These are phyloP conservation scores for Ceratobasidium sp. DNA, from an alignment of 1,284 basidiomycete species.

Conservation along the genomic window DNA sequence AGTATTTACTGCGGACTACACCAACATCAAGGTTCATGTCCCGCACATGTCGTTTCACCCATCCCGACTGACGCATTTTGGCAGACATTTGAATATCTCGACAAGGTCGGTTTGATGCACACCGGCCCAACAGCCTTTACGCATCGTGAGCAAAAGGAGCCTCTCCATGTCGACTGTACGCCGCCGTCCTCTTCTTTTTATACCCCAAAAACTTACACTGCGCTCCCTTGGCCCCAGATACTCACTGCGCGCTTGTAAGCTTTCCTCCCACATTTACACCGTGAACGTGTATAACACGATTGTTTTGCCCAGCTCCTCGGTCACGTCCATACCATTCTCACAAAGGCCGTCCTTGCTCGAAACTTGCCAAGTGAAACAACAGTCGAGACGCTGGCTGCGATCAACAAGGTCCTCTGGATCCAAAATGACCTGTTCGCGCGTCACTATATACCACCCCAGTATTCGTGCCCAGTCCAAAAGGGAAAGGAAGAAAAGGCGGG, in stretches of 20 bases:
- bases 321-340: conserved; percentile 35
- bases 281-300: not conserved
- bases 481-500: not conserved
- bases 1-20: conserved; percentile 47
- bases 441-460: conserved; percentile 44
- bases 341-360: conserved; percentile 38
- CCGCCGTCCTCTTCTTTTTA: not conserved
- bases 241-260: conserved; percentile 45
- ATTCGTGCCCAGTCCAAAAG: not conserved
- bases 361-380: conserved; percentile 43
- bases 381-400: conserved; percentile 20
- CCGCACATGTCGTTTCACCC: not conserved
- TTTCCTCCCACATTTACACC: not conserved
- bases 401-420: conserved; percentile 48
- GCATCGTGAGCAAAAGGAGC: conserved; percentile 49
- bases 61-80: not conserved
- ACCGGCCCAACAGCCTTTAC: conserved; percentile 48
- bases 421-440: conserved; percentile 48
- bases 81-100: conserved; percentile 46
- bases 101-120: conserved; percentile 47
- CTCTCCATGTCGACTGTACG: conserved; percentile 48
- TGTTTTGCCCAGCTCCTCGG: conserved; percentile 34
- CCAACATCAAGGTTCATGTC: conserved; percentile 34
- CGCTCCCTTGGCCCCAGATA: conserved; percentile 24
- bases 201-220: not conserved